Evolutionary conservation across 768 basidiomycete species (phyloP).

Genomic region (Tephrocybe sp.): DNA sequence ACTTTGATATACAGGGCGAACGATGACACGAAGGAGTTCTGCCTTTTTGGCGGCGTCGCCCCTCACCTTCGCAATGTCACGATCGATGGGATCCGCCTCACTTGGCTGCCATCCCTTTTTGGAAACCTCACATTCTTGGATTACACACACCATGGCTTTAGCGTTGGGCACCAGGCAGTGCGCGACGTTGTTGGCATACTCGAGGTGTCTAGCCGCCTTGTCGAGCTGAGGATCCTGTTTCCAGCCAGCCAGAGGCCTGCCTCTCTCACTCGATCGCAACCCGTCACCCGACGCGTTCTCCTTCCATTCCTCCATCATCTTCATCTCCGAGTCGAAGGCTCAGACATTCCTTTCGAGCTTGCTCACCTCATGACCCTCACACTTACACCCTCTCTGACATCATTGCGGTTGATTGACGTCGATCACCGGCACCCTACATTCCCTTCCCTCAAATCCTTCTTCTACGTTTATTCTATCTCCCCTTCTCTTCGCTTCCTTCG

Average conservation of each 20-base stretch:
- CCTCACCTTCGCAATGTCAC: conserved; percentile 56
- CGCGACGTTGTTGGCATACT: conserved; percentile 61
- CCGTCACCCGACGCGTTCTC: conserved; percentile 31
- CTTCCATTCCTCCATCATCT: conserved; percentile 50
- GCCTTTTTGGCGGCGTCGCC: conserved; percentile 60
- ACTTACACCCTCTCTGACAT: conserved; percentile 45
- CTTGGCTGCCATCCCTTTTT: conserved; percentile 64
- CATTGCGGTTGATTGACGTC: conserved; percentile 49
- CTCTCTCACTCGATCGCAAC: conserved; percentile 23
- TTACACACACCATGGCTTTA: conserved; percentile 75
- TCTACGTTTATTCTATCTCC: conserved; percentile 42
- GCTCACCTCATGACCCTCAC: conserved; percentile 50
- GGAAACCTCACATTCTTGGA: conserved; percentile 62
- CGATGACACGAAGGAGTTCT: conserved; percentile 68
- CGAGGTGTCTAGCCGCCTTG: conserved; percentile 49
- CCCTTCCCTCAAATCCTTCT: conserved; percentile 45
- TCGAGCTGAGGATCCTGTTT: conserved; percentile 57
- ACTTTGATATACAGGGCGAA: conserved; percentile 60
- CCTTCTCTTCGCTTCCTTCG: conserved; percentile 37
- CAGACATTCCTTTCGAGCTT: conserved; percentile 64
- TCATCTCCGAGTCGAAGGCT: conserved; percentile 48
- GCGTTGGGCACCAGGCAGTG: conserved; percentile 52
- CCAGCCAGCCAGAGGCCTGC: conserved; percentile 33
- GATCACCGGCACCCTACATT: conserved; percentile 37
- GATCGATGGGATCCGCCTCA: conserved; percentile 63